Evolutionary conservation across 495 filamentous ascomycete genomes (phyloP), one percentile per base, ranked within the genome.

Genomic region (Penicilliopsis zonata): DNA sequence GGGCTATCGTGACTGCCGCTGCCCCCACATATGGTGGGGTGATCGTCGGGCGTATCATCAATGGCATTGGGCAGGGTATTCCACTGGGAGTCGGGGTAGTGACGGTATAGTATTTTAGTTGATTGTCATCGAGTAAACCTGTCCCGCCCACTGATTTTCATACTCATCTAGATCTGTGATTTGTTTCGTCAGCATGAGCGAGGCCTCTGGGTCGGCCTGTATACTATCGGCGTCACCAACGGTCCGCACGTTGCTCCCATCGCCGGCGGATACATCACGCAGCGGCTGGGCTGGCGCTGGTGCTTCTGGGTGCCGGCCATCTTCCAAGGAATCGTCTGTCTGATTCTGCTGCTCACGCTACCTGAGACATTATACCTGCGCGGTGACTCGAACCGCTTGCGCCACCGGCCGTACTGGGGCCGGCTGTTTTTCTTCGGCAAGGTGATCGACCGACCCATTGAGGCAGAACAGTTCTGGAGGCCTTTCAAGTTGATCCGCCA

Each of bases 181-280:
- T 29, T 65, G 26, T 65, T 54, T 35, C 63, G 59, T 27, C 40
- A 57, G 15, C 58, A 63, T 28, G 53, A 65, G 38, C 40, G 57
- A 9, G 61, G 60, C 12, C 36, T 41, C 14, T 44, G 35, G 13
- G 43, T 50, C 30, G 49, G 49, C 6, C 40, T 52, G 5, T 52
- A 50, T 24, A 42, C 47, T 10, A 31, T 52, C 13, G 38, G 28
- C 5, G 22, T 51, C 25, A 53, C 49, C 18, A 49, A 38, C 27
- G 48, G 44, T 6, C 32, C 44, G 18, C 44, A 53, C 22, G 30
- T 53, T 10, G 49, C 44, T 12, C 37, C 47, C 8, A 33, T 53
- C 24, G 36, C 43, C 25, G 50, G 44, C 10, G 50, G 48, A 2
- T 50, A 38, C 17, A 37, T 51, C 9, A 45, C 42, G 8, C 18